Conservation (phyloP, 2,329 filamentous ascomycete genomes). For the Colletotrichum shisoi region DNA sequence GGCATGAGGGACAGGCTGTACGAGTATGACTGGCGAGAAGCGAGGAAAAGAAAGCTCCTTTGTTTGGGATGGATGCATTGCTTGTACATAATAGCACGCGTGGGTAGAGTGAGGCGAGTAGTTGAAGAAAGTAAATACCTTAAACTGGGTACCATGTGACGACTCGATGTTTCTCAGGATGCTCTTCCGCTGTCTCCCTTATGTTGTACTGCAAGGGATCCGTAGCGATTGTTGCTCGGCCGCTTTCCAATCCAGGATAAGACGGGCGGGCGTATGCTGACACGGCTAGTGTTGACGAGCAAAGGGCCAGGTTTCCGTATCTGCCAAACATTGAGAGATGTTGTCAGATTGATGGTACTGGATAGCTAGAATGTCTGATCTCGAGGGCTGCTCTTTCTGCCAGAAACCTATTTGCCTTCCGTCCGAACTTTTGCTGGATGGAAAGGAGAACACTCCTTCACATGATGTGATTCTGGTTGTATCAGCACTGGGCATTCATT, state of each 20-base stretch:
- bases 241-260: no score
- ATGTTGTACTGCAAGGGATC: no score
- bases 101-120: slow-evolving; percentile 31
- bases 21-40: slow-evolving; percentile 46
- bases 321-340: background rate
- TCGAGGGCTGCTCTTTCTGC: no score
- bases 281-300: background rate
- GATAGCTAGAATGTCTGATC: background rate
- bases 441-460: no score
- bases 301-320: background rate
- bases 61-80: slow-evolving; percentile 45
- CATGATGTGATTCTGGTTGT: no score
- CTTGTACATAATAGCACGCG: slow-evolving; percentile 53
- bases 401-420: no score
- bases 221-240: background rate
- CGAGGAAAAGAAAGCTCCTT: slow-evolving; percentile 50
- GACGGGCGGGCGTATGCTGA: background rate
- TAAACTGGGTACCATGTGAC: slow-evolving; percentile 17
- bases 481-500: no score
- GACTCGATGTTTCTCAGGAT: no score
- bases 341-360: background rate
- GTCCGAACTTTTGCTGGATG: no score
- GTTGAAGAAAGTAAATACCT: slow-evolving; percentile 41
- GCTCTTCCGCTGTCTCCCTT: background rate
- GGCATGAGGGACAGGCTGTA: slow-evolving; percentile 52